Base-by-base conservation (phyloP, 371 early-diverging fungal species). In the Saksenaea vasiformis region DNA sequence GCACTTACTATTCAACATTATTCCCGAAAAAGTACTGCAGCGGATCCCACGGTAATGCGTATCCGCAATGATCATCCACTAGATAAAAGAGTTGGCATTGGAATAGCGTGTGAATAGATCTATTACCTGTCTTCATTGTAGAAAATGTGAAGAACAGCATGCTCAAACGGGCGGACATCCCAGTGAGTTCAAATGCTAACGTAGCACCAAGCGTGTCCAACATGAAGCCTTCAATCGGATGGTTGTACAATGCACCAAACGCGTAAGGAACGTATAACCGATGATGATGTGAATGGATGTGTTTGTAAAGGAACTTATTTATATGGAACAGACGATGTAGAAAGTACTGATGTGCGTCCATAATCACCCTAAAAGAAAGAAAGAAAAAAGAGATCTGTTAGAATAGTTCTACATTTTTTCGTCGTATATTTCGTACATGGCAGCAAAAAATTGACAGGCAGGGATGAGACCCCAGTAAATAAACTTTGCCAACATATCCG, bases 201-300 rank as follows among this genome's bases (percentile, higher is more conserved):
- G 83, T 84, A 34, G 86, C 84, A 35, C 91, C 90, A 24, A 88
- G 73, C n/a, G 86, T 83, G 76, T 91, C 91, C 78, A 91, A 76
- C 60, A 91, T 38, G 60, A 91, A 84, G 13, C 90, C 90, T 75
- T 91, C 91, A 39, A 91, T 53, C 0, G 90, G 90, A 68, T 91
- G 90, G 72, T 91, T 91, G 72, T 91, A 91, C 19, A 91, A 80
- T 14, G 91, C 91, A 24, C 90, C 91, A 72, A 84, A 88, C 1
- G 91, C 88, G 71, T 86, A 91, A 26, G 90, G 87, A 4, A 82
- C 87, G 57, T 89, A 87, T 11, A 91, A 78, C 55, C 87, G 85
- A 65, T 91, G 91, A 66, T 91, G 91, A 53, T 85, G 84, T 24
- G 87, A 87, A 65, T 91, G 91, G 69, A 91, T 84, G 54, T 80